Base-by-base conservation (phyloP, 495 filamentous ascomycete genomes). In the Penicillium soppii region DNA sequence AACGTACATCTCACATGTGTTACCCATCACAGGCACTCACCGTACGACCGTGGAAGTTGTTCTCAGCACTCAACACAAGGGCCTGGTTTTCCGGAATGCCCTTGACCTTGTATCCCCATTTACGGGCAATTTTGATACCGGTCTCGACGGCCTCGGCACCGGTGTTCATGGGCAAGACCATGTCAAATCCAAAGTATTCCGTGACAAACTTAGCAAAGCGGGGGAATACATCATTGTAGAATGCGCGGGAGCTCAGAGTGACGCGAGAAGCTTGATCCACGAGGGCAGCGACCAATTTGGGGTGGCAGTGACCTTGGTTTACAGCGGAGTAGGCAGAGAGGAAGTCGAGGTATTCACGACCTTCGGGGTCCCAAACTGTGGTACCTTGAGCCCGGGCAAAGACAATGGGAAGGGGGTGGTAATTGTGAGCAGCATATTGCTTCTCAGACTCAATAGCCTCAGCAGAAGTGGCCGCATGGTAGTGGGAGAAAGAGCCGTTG, bases 121-220 rank as follows among this genome's bases (percentile, higher is more conserved):
- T 99, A 46, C 94, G 82, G 52, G 95, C 92, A 71, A 99, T 86
- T 79, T 99, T 99, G 67, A 99, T 85, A 20, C 84, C 91, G 1
- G 95, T 97, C 81, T 99, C 94, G 38, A 97, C 94, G n/a, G 94
- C 94, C 74, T 99, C 94, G 23, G 92, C 94, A 40, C 94, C 94
- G 7, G 94, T 99, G 75, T 97, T 97, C 94, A 99, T 97, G 40
- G 94, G 94, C 71, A 99, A 72, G 20, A 96, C 92, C 94, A 97
- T 99, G 67, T 97, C 95, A 70, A 92, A 99, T 38, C 90, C 92
- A 64, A 97, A 96, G 64, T 81, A 84, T 51, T 82, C 65, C 55
- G 89, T 92, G 44, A 97, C 88, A 69, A 91, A 95, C 71, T 96
- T 83, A 35, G 94, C 92, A 76, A 96, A 99, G 42, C 87, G 82